These are phyloP conservation scores for Leccinum subgranulosum DNA, from an alignment of 768 basidiomycete genomes.

Conservation along the genomic window DNA sequence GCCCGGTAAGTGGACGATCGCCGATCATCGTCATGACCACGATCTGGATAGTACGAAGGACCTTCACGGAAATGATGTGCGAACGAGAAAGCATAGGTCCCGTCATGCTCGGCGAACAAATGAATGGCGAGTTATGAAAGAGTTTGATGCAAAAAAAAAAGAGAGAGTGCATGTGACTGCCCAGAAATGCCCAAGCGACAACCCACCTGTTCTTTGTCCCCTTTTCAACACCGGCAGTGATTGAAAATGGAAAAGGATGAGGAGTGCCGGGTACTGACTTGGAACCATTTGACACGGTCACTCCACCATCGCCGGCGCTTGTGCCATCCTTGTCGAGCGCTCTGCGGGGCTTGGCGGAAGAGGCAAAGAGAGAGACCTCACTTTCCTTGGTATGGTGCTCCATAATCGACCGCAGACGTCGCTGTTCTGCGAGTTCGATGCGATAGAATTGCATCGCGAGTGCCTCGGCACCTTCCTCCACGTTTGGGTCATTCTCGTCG, in stretches of 20 bases:
- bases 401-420: slow-evolving; percentile 86
- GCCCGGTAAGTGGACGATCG: slow-evolving; percentile 4
- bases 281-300: slow-evolving; percentile 5
- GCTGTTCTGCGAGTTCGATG: slow-evolving; percentile 89
- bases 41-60: background rate
- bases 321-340: background rate
- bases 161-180: background rate
- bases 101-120: background rate
- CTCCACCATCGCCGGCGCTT: background rate
- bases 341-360: slow-evolving; percentile 8
- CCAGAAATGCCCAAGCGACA: background rate
- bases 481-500: slow-evolving; percentile 35
- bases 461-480: slow-evolving; percentile 70
- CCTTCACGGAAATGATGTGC: background rate
- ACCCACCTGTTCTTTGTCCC: slow-evolving; percentile 87
- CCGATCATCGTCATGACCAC: background rate
- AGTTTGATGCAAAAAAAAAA: background rate
- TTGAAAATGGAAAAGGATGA: slow-evolving; percentile 74
- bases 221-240: slow-evolving; percentile 94
- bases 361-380: slow-evolving; percentile 12
- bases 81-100: background rate
- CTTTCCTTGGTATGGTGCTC: slow-evolving; percentile 78
- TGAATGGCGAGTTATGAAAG: background rate
- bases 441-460: slow-evolving; percentile 93
- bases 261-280: slow-evolving; percentile 22